Base-by-base conservation (phyloP, 768 basidiomycete genomes). In the Lactifluus volemus region DNA sequence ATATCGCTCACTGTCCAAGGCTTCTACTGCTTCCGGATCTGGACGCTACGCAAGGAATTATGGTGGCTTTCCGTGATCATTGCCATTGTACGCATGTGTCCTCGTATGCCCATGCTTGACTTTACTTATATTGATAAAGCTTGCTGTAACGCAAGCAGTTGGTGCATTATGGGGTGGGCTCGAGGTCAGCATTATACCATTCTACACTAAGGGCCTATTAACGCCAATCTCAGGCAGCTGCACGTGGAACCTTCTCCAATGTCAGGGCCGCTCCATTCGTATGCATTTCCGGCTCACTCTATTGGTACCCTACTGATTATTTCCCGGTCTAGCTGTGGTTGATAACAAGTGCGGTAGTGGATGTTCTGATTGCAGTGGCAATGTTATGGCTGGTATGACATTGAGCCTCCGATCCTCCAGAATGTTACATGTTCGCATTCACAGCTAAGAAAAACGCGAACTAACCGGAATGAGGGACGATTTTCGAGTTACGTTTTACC, bases 81-180 rank as follows among this genome's bases (percentile, higher is more conserved):
- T 10, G 39, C 55, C 12, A 14, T 49, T 6, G 55, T 56, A 38
- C 38, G 55, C 32, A 29, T 25, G 11, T 32, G 3, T 17, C 25
- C 17, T 29, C 19, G 25, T 47, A 21, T 12, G 21, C 11, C 21
- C 21, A 25, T 25, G 19, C 45, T 47, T 11, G 25, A 6, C 19
- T 19, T 19, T 19, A 9, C 19, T 42, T 10, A 45, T 19, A 2
- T 21, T 8, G 8, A 11, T 25, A 5, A 51, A 63, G 61, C 2
- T 58, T 19, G 12, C 51, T n/a, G 30, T 53, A 14, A 9, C 25
- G 25, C 30, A 48, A 38, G 30, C 56, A 4, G 38, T 36, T 11
- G 61, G 56, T 10, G 21, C 61, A 19, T 21, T 21, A 21, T 63
- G 61, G 61, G 61, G 61, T 4, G 61, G 61, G 7, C 15, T 58